Base-by-base conservation (phyloP, 2,329 filamentous ascomycete genomes). In the Triangularia verruculosa region DNA sequence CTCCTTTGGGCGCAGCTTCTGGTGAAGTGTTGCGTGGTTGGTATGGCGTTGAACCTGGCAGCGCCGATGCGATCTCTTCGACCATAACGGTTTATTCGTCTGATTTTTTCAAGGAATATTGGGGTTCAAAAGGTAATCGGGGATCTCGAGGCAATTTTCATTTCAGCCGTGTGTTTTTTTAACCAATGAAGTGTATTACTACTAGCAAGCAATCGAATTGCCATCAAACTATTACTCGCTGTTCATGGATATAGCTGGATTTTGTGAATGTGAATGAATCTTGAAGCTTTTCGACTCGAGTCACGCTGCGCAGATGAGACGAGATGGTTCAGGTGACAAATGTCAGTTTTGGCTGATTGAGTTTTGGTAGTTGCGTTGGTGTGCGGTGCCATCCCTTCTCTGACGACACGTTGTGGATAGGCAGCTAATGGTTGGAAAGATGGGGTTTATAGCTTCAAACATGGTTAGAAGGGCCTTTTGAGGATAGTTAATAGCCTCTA, bases 11-110 rank as follows among this genome's bases (percentile, higher is more conserved):
- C 59, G 61, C 51, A 53, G 58, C 51, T 63, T 65, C 60, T 24
- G 32, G 39, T 65, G 64, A 61, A 67, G 55, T 22, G 54, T 59
- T 39, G 51, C 17, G 62, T 63, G 65, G 62, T 54, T 43, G 64
- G 66, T 56, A 67, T 67, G 69, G 65, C 64, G 63, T 66, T 65
- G 67, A 64, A 65, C 57, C 17, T 62, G 68, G 59, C 51, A 60
- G 51, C 64, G 62, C 62, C 64, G 61, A 64, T 52, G 57, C 61
- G 52, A 43, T 58, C 24, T 52, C 8, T 22, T 20, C 22, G 24
- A 58, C 20, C 9, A 39, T 52, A 47, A 20, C 22, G 53, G 27
- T 47, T n/a, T 39, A n/a, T 47, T 47, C 39, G n/a, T 47, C 57
- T 59, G 22, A 32, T 25, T 15, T 55, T n/a, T 62, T 61, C 22